These are phyloP conservation scores for Fusarium lateritium DNA, from an alignment of 2,329 filamentous ascomycete genomes.

Conservation along the genomic window DNA sequence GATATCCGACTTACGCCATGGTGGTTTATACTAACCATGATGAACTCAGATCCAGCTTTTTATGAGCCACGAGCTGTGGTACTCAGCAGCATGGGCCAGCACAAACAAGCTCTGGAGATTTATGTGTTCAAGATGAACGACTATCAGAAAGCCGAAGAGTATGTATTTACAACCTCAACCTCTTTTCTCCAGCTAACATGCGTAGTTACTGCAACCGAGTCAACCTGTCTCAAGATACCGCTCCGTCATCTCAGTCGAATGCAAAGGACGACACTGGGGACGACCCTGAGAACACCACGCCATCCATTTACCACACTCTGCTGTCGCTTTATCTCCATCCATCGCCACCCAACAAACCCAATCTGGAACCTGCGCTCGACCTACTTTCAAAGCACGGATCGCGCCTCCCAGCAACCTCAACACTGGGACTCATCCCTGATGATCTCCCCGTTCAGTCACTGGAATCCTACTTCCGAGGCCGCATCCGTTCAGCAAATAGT, in stretches of 20 bases:
- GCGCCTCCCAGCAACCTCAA: constrained; percentile 88
- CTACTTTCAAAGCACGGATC: constrained; percentile 95
- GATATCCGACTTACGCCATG: constrained; percentile 41
- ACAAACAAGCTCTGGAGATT: constrained; percentile 96
- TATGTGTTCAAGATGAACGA: constrained; percentile 96
- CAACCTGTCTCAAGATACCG: constrained; percentile 72
- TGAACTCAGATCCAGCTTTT: constrained; percentile 79
- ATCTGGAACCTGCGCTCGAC: constrained; percentile 84
- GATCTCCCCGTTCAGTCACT: constrained; percentile 83
- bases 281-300: constrained; percentile 66
- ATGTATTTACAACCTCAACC: constrained; percentile 52
- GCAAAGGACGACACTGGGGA: constrained; percentile 53
- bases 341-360: constrained; percentile 77
- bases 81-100: constrained; percentile 93
- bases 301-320: constrained; percentile 92
- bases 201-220: constrained; percentile 88
- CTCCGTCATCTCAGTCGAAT: constrained; percentile 54
- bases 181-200: constrained; percentile 37
- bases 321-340: constrained; percentile 91
- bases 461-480: constrained; percentile 91
- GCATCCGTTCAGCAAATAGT: constrained; percentile 88
- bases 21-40: constrained; percentile 22
- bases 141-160: constrained; percentile 94
- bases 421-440: constrained; percentile 87
- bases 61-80: constrained; percentile 93